Base-by-base conservation (phyloP, 352 stramenopile species). In the Phytophthora lateralis region DNA sequence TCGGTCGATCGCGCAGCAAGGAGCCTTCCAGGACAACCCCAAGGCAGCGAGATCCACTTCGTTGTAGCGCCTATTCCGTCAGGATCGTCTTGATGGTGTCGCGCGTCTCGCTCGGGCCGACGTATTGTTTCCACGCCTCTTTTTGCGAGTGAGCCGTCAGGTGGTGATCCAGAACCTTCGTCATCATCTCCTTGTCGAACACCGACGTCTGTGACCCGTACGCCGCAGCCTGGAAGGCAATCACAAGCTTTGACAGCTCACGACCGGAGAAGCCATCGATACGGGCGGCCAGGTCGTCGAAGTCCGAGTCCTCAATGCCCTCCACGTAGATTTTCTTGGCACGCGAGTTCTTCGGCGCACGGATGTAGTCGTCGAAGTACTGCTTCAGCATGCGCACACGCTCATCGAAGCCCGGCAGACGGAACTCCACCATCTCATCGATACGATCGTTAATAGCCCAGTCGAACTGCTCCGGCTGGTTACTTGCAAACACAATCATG, bases 401-500 rank as follows among this genome's bases (percentile, higher is more conserved):
- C 80, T 99, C 97, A 52, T 97, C 87, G 34, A 88, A 78, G 52
- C 87, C 92, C 3, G 98, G 98, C 29, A 99, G 78, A 14, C 82
- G 73, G 66, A 99, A 99, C 76, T 98, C 85, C 27, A 99, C 95
- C 88, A 99, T 99, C 82, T 99, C 98, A 84, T 99, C 98, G 49
- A 99, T 98, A 88, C 98, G 96, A 91, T 99, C 98, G 80, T 98
- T 97, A 69, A 99, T 97, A 42, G 98, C 98, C 80, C 90, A 97
- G 72, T 99, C 98, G 65, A 99, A 99, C 75, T 99, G 94, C 65
- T 98, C 91, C 27, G 98, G 97, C 78, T 99, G 94, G 83, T 99
- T 99, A 71, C 93, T 98, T 10, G 98, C 98, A 69, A 99, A 99
- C 45, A 99, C 97, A 67, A 99, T 98, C 97, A 99, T 99, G 74